Conservation (phyloP, 1,139 yeast species). For the Diutina rugosa region DNA sequence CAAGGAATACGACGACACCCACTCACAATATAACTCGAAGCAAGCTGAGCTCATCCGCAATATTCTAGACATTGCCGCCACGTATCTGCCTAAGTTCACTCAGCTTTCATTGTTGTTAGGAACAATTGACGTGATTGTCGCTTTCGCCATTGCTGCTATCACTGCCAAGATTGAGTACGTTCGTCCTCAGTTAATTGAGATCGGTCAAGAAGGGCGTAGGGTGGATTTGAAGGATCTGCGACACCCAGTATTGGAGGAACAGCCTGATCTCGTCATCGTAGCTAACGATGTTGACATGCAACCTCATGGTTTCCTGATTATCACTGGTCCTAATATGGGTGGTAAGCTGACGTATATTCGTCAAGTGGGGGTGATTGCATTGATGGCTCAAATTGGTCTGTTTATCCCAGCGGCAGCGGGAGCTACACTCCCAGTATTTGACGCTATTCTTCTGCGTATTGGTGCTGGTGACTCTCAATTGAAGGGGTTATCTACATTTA, state of each 20-base stretch:
- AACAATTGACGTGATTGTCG: constrained; percentile 67
- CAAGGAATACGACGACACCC: constrained; percentile 42
- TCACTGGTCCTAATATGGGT: constrained; percentile 98
- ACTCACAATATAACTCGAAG: constrained; percentile 55
- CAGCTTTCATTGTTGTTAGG: constrained; percentile 53
- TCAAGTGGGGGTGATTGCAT: constrained; percentile 78
- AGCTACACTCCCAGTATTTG: constrained; percentile 74
- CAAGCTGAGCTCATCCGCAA: constrained; percentile 74
- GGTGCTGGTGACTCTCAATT: constrained; percentile 97
- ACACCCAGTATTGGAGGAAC: constrained; percentile 90
- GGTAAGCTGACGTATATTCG: constrained; percentile 93
- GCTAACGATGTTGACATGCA: constrained; percentile 64
- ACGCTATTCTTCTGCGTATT: constrained; percentile 89
- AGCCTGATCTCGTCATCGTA: constrained; percentile 77
- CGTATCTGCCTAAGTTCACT: constrained; percentile 69
- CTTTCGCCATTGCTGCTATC: constrained; percentile 79
- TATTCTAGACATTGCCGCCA: constrained; percentile 64
- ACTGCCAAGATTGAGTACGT: constrained; percentile 76
- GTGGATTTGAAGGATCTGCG: constrained; percentile 60
- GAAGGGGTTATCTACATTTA: constrained; percentile 91
- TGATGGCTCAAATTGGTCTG: constrained; percentile 89
- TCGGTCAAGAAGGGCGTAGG: constrained; percentile 34
- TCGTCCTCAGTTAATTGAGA: constrained; percentile 49
- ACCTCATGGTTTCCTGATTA: constrained; percentile 42
- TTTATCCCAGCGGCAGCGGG: constrained; percentile 49